Conservation (phyloP, 2,329 filamentous ascomycete species). For the Ascochyta clinopodiicola region DNA sequence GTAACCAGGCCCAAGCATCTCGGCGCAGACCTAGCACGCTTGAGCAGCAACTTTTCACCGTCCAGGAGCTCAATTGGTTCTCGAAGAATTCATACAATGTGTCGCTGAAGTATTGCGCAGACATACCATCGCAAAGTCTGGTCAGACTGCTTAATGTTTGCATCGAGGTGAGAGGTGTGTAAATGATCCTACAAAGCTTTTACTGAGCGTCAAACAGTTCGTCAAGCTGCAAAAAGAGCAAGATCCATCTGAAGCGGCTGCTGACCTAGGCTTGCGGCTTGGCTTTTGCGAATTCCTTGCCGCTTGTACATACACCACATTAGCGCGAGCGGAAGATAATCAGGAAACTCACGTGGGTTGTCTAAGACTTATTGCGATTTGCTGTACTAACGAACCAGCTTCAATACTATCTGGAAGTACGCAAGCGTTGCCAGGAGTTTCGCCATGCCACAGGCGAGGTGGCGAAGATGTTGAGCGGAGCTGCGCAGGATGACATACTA, state of each 20-base stretch:
- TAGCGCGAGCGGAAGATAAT: constrained; percentile 57
- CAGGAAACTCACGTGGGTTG: constrained; percentile 48
- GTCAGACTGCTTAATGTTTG: constrained; percentile 61
- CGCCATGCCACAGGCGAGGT: constrained; percentile 54
- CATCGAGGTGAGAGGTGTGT: constrained; percentile 42
- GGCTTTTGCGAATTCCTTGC: constrained; percentile 76
- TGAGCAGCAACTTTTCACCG: constrained; percentile 58
- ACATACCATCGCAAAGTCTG: constrained; percentile 63
- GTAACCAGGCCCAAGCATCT: constrained; percentile 54
- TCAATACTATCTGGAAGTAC: constrained; percentile 67
- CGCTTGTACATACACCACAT: constrained; percentile 52
- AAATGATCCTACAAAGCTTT: neutral
- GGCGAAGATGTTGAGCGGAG: constrained; percentile 50
- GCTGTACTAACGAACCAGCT: constrained; percentile 54
- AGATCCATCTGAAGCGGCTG: constrained; percentile 28
- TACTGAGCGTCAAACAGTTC: constrained; percentile 39
- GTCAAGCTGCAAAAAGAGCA: constrained; percentile 47
- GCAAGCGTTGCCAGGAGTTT: constrained; percentile 67
- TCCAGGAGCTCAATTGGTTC: constrained; percentile 81
- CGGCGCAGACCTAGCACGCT: constrained; percentile 52
- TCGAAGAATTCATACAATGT: constrained; percentile 82
- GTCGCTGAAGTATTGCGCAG: constrained; percentile 66
- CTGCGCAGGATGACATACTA: constrained; percentile 60
- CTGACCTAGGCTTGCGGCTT: constrained; percentile 64
- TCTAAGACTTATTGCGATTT: constrained; percentile 14